Evolutionary conservation across 225 moss, liverwort and hornwort species (phyloP).

Genomic region (Marchantia polymorpha): DNA sequence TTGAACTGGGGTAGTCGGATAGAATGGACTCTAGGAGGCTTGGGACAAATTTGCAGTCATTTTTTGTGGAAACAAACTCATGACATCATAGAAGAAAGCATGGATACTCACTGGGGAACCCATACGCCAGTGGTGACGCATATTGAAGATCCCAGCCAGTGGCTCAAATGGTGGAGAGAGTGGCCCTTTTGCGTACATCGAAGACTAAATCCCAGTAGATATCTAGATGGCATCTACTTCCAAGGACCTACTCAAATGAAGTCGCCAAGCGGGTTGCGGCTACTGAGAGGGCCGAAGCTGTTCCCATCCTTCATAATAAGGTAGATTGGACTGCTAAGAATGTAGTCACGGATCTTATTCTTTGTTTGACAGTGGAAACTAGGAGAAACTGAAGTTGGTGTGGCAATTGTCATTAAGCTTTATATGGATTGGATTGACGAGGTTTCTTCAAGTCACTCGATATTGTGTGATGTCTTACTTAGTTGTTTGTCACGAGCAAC

Average conservation of each 20-base stretch:
- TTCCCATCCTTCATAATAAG: not conserved
- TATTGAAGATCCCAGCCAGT: not conserved
- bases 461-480: not conserved
- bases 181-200: not conserved
- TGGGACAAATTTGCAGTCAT: not conserved
- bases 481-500: too few species aligned
- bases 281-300: not conserved
- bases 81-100: not conserved
- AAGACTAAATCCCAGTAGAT: not conserved
- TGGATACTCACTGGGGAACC: constrained; percentile 3
- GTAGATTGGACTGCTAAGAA: constrained; percentile 6
- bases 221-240: not conserved
- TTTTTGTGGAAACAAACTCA: constrained; percentile 10
- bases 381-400: constrained; percentile 1
- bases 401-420: not conserved
- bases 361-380: not conserved
- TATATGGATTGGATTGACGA: not conserved
- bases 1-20: not conserved
- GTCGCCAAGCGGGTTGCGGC: not conserved
- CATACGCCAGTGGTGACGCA: constrained; percentile 1
- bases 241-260: not conserved
- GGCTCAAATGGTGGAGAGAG: constrained; percentile 1
- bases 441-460: not conserved
- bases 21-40: not conserved
- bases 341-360: constrained; percentile 5